Conservation (phyloP, 805 yeast species). For the Teunomyces pallodes region DNA sequence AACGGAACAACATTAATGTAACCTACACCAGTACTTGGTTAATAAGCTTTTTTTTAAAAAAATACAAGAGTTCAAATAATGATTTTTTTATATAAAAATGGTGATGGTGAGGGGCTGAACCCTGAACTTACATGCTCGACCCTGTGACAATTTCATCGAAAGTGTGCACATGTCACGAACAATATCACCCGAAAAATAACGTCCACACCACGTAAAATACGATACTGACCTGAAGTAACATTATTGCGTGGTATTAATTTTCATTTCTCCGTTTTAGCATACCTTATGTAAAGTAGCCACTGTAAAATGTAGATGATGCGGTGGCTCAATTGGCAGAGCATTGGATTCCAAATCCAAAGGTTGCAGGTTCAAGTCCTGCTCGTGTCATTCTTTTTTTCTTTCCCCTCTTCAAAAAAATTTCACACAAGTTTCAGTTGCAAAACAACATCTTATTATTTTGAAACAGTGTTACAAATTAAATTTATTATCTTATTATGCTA, state of each 20-base stretch:
- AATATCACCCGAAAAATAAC: not conserved
- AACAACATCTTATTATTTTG: not conserved
- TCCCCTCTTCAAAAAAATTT: not conserved
- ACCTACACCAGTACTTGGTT: too few species aligned
- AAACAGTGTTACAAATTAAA: not conserved
- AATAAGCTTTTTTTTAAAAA: not conserved
- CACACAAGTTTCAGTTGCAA: too few species aligned
- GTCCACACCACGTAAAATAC: not conserved
- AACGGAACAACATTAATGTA: too few species aligned
- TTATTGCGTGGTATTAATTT: not conserved
- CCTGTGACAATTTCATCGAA: not conserved
- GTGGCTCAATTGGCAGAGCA: slow-evolving; percentile 37
- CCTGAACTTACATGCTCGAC: not conserved
- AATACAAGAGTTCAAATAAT: too few species aligned
- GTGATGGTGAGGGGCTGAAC: not conserved
- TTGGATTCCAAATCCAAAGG: slow-evolving; percentile 64
- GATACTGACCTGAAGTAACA: not conserved
- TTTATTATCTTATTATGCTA: not conserved
- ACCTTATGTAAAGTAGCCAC: not conserved
- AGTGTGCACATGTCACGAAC: not conserved
- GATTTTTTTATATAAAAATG: not conserved
- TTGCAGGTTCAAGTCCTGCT: slow-evolving; percentile 88
- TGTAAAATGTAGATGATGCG: slow-evolving; percentile 9
- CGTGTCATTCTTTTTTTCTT: slow-evolving; percentile 51
- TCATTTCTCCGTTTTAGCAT: too few species aligned